Evolutionary conservation across 495 filamentous ascomycete genomes (phyloP).

Genomic region (Aspergillus avenaceus): DNA sequence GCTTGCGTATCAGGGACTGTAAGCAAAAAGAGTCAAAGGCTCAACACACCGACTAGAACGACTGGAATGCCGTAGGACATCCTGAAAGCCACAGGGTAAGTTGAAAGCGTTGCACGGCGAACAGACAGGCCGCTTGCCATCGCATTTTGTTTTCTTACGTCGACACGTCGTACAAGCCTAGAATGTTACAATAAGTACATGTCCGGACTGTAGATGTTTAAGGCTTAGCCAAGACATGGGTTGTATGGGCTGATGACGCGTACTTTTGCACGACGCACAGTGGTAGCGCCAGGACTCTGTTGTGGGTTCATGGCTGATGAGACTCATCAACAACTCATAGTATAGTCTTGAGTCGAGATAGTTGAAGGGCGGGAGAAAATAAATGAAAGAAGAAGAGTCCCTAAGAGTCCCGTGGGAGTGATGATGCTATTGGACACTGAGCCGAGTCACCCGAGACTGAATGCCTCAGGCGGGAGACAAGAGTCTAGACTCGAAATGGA

Average conservation of each 20-base stretch:
- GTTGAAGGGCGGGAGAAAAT: too few relatives aligned
- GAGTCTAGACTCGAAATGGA: neutral
- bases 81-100: neutral
- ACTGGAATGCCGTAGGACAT: neutral
- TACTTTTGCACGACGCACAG: neutral
- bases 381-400: too few relatives aligned
- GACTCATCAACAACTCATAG: too few relatives aligned
- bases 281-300: neutral
- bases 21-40: neutral
- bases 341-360: too few relatives aligned
- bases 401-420: too few relatives aligned
- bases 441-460: neutral
- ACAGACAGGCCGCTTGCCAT: neutral
- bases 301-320: neutral
- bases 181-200: neutral
- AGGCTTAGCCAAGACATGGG: neutral
- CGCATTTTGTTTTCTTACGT: slow-evolving; percentile 1
- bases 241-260: neutral
- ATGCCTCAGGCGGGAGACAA: neutral
- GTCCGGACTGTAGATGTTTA: neutral
- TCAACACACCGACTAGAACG: neutral
- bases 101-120: slow-evolving; percentile 1
- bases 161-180: slow-evolving; percentile 2
- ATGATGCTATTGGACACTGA: neutral
- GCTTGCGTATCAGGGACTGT: neutral